Evolutionary conservation across 2,329 filamentous ascomycete genomes (phyloP).

Genomic region (Fusarium tricinctum): DNA sequence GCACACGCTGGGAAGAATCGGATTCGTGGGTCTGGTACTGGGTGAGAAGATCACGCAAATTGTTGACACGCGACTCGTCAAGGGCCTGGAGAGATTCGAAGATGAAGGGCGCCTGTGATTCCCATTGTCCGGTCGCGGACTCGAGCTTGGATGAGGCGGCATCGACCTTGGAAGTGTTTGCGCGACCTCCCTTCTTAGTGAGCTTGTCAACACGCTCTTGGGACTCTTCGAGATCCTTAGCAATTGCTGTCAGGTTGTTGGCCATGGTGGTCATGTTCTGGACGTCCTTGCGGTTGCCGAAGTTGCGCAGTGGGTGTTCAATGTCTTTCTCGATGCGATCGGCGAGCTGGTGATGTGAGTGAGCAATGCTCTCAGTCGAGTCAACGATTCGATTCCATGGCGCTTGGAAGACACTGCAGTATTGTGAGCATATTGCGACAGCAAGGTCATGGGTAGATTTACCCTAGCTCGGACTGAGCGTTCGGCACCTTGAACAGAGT

Average conservation of each 20-base stretch:
- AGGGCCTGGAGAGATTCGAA: constrained; percentile 93
- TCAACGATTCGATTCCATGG: constrained; percentile 91
- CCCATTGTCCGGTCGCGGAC: constrained; percentile 86
- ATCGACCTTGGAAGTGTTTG: constrained; percentile 82
- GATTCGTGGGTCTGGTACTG: constrained; percentile 94
- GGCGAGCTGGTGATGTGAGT: constrained; percentile 85
- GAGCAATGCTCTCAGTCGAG: constrained; percentile 83
- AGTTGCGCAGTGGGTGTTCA: constrained; percentile 84
- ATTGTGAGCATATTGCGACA: constrained; percentile 35
- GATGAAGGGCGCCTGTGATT: constrained; percentile 93
- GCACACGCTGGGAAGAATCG: constrained; percentile 84
- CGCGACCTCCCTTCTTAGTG: constrained; percentile 81
- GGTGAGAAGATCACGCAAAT: constrained; percentile 90
- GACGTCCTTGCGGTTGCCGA: constrained; percentile 81
- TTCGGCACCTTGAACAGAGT: constrained; percentile 81
- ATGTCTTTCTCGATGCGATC: constrained; percentile 89
- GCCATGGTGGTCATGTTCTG: constrained; percentile 85
- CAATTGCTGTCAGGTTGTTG: constrained; percentile 82
- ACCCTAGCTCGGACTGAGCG: constrained; percentile 87
- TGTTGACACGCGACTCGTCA: constrained; percentile 90
- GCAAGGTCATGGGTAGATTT: constrained; percentile 55
- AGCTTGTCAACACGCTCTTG: constrained; percentile 90
- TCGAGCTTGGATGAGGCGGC: constrained; percentile 80
- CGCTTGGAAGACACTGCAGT: constrained; percentile 83
- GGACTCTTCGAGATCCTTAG: constrained; percentile 86